phyloP scores from a whole-genome alignment of 768 basidiomycete genomes.

The Boletus sensibilis region DNA sequence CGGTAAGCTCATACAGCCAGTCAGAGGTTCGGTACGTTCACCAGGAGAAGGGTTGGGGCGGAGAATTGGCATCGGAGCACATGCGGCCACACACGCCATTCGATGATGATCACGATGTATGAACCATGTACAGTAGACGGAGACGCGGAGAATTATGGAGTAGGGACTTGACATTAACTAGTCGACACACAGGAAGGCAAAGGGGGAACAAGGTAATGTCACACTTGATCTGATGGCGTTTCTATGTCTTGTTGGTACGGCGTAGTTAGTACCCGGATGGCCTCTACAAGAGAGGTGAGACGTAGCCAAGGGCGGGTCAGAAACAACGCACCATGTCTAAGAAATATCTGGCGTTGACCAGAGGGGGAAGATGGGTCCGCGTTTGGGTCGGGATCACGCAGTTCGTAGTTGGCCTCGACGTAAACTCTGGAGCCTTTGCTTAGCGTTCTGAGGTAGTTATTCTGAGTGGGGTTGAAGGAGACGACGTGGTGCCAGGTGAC shows the following conservation, averaged over 20 bases:
- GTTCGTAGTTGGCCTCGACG: conserved; percentile 76
- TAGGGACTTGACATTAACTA: conserved; percentile 1
- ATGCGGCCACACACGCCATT: conserved; percentile 40
- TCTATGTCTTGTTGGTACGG: conserved; percentile 29
- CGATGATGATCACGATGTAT: conserved; percentile 38
- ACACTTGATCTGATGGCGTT: conserved; percentile 21
- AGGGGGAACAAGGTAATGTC: background rate
- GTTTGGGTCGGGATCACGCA: conserved; percentile 66
- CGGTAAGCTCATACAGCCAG: conserved; percentile 28
- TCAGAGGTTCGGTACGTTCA: conserved; percentile 29
- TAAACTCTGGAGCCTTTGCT: conserved; percentile 74
- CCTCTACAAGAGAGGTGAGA: conserved; percentile 41
- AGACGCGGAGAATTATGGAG: background rate
- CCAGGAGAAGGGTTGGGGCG: conserved; percentile 34
- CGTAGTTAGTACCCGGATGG: conserved; percentile 46
- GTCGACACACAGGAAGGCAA: background rate
- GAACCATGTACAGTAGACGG: conserved; percentile 25
- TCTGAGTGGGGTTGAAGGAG: conserved; percentile 64
- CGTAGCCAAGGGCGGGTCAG: background rate
- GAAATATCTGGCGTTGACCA: conserved; percentile 79
- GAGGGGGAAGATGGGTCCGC: conserved; percentile 66
- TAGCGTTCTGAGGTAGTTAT: conserved; percentile 62
- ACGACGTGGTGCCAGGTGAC: conserved; percentile 78
- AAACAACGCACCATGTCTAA: conserved; percentile 63
- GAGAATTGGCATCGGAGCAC: conserved; percentile 37